Evolutionary conservation across 768 basidiomycete genomes (phyloP), one percentile per base, ranked within the genome.

Genomic region (Solioccasus polychromus): DNA sequence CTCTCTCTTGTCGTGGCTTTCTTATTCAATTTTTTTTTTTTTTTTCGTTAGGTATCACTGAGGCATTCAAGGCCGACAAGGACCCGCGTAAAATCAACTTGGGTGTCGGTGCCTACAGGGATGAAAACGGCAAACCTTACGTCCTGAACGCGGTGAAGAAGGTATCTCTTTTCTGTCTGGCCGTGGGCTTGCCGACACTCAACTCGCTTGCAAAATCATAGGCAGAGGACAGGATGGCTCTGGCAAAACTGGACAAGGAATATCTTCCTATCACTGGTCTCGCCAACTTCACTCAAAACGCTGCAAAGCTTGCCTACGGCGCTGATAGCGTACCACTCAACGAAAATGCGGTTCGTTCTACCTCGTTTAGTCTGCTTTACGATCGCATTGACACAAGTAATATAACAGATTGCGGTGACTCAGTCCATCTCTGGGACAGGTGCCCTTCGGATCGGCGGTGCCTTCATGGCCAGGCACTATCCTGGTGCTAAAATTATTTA

Each of bases 341-440:
- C 45, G 75, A 83, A 55, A 83, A 85, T 60, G 71, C 85, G 46
- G 88, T 92, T 59, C 42, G 88, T 78, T 37, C 23, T 28, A n/a
- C n/a, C 23, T 8, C 9, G 25, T 30, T 31, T 18, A 3, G 25
- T 40, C 7, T 18, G 11, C 35, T 37, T 20, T 17, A 8, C 29
- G 29, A 35, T 28, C 29, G 30, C 35, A 39, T 36, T 48, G 2
- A 60, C 34, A 20, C 19, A 11, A 28, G 18, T 32, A 3, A 20
- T 25, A 37, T 35, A n/a, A 44, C 55, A 94, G 88, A 76, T 94
- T 60, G 80, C 90, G 20, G 77, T 88, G 42, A 87, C 92, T 10
- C 96, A 99, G 68, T 85, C 93, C 44, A 94, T 98, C 67, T 98
- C 95, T 23, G 96, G 96, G 12, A 99, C 96, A 11, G 96, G 96